Evolutionary conservation across 2,329 filamentous ascomycete genomes (phyloP), one percentile per base, ranked within the genome.

Genomic region (Ascochyta pisi): DNA sequence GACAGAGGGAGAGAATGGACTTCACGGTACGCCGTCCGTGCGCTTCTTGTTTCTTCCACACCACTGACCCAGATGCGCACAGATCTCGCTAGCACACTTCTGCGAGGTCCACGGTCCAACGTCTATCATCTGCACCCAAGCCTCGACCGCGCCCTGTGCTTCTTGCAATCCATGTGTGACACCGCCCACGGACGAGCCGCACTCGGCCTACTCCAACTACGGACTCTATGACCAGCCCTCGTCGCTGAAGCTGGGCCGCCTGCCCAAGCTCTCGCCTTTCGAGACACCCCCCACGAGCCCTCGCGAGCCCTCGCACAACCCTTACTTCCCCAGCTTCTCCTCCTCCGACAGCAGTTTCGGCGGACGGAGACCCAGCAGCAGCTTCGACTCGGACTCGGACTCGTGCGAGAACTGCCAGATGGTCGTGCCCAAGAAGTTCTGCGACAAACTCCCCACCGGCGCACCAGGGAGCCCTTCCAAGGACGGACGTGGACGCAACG

Each of bases 11-110:
- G 62, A 73, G 67, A 31, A 76, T 77, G 74, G 74, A 77, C 68
- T 77, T 76, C 60, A 77, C 73, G 62, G 74, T 75, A 71, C 58
- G 72, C 58, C 42, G 39, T 37, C 50, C 37, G 43, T 37, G 43
- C 50, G 38, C 50, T 12, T 24, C 9, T 12, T 13, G 16, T 23
- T 26, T 29, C 29, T 6, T 19, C 16, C 7, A 4, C 24, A 19
- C 26, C 50, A 58, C 68, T 73, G 65, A 73, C 61, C 19, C 46
- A 33, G 31, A 23, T 44, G n/a, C 50, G 19, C 23, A 33, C 66
- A 86, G 84, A 81, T 86, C 69, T 85, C 84, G 66, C 79, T 86
- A 61, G 84, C 84, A 62, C 84, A 86, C 76, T 86, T 86, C 72
- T 86, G 84, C 75, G 84, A 86, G 76, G 78, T 83, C 73, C 83